Base-by-base conservation (phyloP, 140 eudicot genomes). In the Cichorium intybus region DNA sequence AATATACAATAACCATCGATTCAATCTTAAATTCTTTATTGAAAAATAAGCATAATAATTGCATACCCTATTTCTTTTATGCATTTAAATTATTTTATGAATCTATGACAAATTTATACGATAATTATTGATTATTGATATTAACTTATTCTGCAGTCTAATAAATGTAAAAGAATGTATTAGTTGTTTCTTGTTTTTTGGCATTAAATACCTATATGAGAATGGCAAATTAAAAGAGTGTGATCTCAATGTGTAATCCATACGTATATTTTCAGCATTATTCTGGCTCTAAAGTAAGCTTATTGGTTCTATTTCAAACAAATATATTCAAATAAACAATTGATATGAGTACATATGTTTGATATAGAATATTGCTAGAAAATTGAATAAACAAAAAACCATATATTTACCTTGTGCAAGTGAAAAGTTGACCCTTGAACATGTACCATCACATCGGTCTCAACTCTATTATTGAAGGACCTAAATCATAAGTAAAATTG, bases 361-460 rank as follows among this genome's bases (percentile, higher is more conserved):
- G n/a, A 0, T 0, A 31, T 5, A 3, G 12, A 6, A 55, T 1
- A 24, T 14, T 12, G 37, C 5, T 31, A 31, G 4, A 31, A 37
- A n/a, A n/a, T 46, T 46, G 8, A 46, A 46, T 16, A 18, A 17
- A 48, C 7, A 9, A 17, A 18, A 17, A 18, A 7, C 6, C 4
- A 48, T 20, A 11, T 9, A 71, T 53, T 16, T 62, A 90, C 96
- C 97, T 87, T 90, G 65, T 90, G 97, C 58, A 87, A 66, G 60
- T 69, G 75, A 69, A 90, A 87, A 62, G 63, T 56, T 11, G 89
- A 60, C 50, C 49, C 90, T 66, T 77, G 83, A 58, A 90, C 84
- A 48, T 53, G 80, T 31, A 90, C 68, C 33, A 72, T 68, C 62
- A 87, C 97, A 76, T 90, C 77, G 20, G 96, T 65, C 20, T 80